Base-by-base conservation (phyloP, 208 protist species). In the Crithidia thermophila region DNA sequence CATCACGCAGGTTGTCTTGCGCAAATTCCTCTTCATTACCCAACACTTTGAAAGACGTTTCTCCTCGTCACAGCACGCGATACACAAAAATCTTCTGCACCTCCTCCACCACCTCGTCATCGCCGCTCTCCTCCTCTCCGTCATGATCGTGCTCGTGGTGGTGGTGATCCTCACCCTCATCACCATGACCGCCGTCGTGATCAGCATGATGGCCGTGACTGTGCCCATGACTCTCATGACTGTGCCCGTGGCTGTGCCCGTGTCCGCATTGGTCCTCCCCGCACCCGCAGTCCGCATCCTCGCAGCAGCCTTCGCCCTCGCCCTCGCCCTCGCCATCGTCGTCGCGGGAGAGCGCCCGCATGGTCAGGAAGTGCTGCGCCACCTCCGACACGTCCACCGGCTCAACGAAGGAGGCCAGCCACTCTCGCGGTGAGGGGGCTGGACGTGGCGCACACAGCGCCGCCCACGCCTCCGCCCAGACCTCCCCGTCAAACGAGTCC, bases 81-180 rank as follows among this genome's bases (percentile, higher is more conserved):
- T 88, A 88, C 13, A 88, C 83, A n/a, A 46, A 67, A 30, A 88
- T 83, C n/a, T 76, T 75, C 2, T 50, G 55, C 11, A 88, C 56
- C 52, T 69, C 36, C 56, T 88, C 83, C 30, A 23, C 47, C 59
- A 85, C 33, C 39, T 88, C 83, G 16, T 64, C 52, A 10, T 55
- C 70, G 14, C 43, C 61, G 36, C 23, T 43, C 39, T 59, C 37
- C 51, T 37, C 30, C 11, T 37, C 63, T 30, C 9, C 36, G 39
- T 45, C 28, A 27, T 39, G 18, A 16, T 8, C 53, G 42, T 72
- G 39, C 40, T 16, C 13, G 47, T 70, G 21, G 7, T 28, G 4
- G 56, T 56, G 31, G 18, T 39, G 49, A 30, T 42, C 8, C n/a
- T 42, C 33, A 42, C 3, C 6, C n/a, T 27, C 51, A 1, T 8